Evolutionary conservation across 805 yeast genomes (phyloP), one percentile per base, ranked within the genome.

Genomic region (Ogataea paradorogensis): DNA sequence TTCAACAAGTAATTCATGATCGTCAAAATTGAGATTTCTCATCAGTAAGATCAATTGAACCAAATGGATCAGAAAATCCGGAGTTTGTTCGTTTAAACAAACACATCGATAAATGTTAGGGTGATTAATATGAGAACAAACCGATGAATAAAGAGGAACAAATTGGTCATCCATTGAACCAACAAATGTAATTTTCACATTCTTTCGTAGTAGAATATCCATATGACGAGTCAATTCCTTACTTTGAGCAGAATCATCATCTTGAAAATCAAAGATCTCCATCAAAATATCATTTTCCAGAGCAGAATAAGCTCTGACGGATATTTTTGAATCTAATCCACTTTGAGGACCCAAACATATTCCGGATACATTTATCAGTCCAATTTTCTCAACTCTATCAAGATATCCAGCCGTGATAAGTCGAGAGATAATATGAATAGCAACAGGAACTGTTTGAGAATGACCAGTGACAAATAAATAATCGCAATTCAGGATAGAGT

Each of bases 371-470:
- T 87, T 88, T 29, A 93, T 66, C 29, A 91, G 63, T 0, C 95
- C 90, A n/a, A 89, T 69, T 30, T 80, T 63, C 15, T 46, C 48
- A 10, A 46, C 84, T 5, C 71, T 69, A 37, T 74, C 79, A 7
- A 91, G 73, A 31, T 86, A 68, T 40, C 76, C 74, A 0, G 93
- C 83, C 1, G 55, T 51, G 4, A 54, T 42, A 33, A 61, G 28
- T n/a, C 53, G 48, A 2, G 64, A 53, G 22, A 89, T 63, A 9
- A 91, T 58, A 36, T 88, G 83, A 1, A 87, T 80, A 0, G 95
- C 79, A 0, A 93, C 95, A 1, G 95, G 95, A 34, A 91, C 85
- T 1, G 96, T 96, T 61, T 89, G 97, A 0, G 96, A 87, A 61
- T 90, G 96, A 0, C 95, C 78, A 0, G 95, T 95, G 47, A 90